Conservation (phyloP, 768 basidiomycete genomes). For the Boletus eberwhitei region DNA sequence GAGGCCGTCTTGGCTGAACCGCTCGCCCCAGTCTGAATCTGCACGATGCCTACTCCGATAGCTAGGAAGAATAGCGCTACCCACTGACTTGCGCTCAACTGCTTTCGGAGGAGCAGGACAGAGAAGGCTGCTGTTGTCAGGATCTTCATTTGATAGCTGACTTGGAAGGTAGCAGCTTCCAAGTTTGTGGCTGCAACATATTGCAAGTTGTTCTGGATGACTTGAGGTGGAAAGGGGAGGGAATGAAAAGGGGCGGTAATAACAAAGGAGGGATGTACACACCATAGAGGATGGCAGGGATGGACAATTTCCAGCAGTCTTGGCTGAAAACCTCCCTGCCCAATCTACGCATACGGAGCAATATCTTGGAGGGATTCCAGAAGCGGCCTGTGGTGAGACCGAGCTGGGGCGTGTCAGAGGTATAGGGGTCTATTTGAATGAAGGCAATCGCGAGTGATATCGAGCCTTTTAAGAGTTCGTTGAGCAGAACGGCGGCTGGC, state of each 20-base stretch:
- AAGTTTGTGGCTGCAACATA: constrained; percentile 93
- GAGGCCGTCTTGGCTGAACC: constrained; percentile 27
- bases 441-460: constrained; percentile 90
- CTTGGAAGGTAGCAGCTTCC: constrained; percentile 94
- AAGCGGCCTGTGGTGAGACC: constrained; percentile 32
- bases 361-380: constrained; percentile 35
- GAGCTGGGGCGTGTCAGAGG: constrained; percentile 30
- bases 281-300: constrained; percentile 94
- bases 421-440: constrained; percentile 47
- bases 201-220: constrained; percentile 94
- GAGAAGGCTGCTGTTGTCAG: constrained; percentile 91
- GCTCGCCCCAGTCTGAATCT: constrained; percentile 57
- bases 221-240: constrained; percentile 31
- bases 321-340: constrained; percentile 73
- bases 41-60: constrained; percentile 85
- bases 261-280: constrained; percentile 12
- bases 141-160: constrained; percentile 97
- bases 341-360: constrained; percentile 53
- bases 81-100: constrained; percentile 77
- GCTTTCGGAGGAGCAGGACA: constrained; percentile 75
- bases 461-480: constrained; percentile 87
- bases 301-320: constrained; percentile 97
- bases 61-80: constrained; percentile 80
- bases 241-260: constrained; percentile 5
- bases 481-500: constrained; percentile 91